A percentile compares a stretch with the other conserved stretches of the same genome.
phyloP scores from a whole-genome alignment of 768 basidiomycete genomes.

The Mycena metata region DNA sequence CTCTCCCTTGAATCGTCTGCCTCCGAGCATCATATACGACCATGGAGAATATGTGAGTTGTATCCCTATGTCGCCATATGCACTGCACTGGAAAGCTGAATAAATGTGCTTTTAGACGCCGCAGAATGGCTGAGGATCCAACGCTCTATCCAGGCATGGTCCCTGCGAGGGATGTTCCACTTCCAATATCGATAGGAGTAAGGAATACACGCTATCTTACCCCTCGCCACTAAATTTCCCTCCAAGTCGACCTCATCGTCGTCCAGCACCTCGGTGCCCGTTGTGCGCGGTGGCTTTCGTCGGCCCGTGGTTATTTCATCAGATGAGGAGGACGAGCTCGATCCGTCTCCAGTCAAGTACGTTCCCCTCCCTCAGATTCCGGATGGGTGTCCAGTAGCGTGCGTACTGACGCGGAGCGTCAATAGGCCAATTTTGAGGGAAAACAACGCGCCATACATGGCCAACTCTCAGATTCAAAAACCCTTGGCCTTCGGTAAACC shows the following conservation, averaged over 20 bases:
- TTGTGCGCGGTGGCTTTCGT: constrained; percentile 7
- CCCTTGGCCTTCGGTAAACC: constrained; percentile 8
- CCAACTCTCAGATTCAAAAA: constrained; percentile 20
- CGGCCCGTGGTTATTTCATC: constrained; percentile 48
- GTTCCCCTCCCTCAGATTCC: not conserved
- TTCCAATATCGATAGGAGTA: constrained; percentile 34
- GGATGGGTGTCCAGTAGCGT: not conserved
- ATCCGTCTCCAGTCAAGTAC: constrained; percentile 39
- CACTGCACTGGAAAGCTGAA: too few species aligned
- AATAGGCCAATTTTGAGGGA: constrained; percentile 29
- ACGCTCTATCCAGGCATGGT: constrained; percentile 25
- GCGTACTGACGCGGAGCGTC: constrained; percentile 24
- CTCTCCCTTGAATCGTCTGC: too few species aligned
- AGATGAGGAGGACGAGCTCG: constrained; percentile 40
- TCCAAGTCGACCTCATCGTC: constrained; percentile 30
- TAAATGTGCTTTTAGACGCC: constrained; percentile 27
- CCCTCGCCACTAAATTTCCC: not conserved
- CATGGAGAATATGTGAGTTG: constrained; percentile 32
- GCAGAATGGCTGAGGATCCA: constrained; percentile 33
- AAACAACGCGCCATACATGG: constrained; percentile 22
- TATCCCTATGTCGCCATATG: not conserved
- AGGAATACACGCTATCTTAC: not conserved
- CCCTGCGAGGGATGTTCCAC: constrained; percentile 5
- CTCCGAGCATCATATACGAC: not conserved
- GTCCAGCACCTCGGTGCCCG: constrained; percentile 24